Percentiles rank a stretch among this genome's conserved stretches.
These are phyloP conservation scores for Podila minutissima DNA, from an alignment of 192 early-diverging fungal genomes.

Conservation along the genomic window DNA sequence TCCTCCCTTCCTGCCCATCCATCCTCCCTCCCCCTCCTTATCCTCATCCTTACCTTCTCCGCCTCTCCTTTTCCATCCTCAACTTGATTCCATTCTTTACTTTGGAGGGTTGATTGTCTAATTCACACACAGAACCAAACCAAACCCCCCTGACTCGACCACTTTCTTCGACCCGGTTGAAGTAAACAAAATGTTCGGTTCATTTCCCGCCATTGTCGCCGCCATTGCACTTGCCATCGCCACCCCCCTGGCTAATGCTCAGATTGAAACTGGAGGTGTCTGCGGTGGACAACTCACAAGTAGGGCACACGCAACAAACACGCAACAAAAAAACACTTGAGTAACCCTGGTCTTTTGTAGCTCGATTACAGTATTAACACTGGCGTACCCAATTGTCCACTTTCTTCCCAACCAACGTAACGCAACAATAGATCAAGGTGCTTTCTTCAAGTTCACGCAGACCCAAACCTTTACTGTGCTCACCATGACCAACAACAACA, in stretches of 20 bases:
- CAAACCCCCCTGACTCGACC: not conserved
- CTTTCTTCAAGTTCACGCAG: conserved; percentile 42
- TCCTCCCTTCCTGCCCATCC: not conserved
- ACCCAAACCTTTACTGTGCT: conserved; percentile 43
- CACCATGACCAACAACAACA: conserved; percentile 13
- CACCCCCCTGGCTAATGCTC: conserved; percentile 6
- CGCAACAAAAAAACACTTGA: not conserved
- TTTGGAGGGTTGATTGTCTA: not conserved
- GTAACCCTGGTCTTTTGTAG: not conserved
- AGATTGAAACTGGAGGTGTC: conserved; percentile 6
- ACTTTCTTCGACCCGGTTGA: not conserved
- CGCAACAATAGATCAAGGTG: conserved; percentile 18
- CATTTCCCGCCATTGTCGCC: conserved; percentile 1
- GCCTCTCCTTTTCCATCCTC: not conserved
- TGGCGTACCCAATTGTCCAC: not conserved
- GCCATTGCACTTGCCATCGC: conserved; percentile 10
- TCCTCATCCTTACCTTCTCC: not conserved
- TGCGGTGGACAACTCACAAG: not conserved
- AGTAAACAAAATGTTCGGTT: conserved; percentile 1
- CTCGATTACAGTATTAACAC: not conserved
- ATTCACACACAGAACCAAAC: not conserved
- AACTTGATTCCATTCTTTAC: not conserved
- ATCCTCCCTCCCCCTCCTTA: not conserved
- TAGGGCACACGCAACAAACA: not conserved
- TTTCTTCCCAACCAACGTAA: not conserved